Conservation (phyloP, 108 stramenopile species). For the Nannochloropsis salina region DNA sequence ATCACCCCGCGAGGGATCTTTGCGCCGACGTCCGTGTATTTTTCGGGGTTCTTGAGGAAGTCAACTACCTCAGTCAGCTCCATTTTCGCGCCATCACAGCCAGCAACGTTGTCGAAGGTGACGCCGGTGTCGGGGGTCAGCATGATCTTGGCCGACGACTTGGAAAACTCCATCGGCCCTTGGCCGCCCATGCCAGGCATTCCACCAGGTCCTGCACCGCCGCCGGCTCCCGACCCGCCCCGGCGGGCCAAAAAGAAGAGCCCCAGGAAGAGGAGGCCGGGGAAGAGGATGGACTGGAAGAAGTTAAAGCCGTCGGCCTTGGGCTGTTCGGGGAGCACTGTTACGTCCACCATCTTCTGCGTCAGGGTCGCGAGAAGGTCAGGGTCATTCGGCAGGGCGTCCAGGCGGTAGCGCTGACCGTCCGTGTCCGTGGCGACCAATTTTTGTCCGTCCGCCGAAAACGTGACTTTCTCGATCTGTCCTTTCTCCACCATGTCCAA, state of each 20-base stretch:
- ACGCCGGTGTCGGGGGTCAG: slow-evolving; percentile 52
- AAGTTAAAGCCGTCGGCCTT: slow-evolving; percentile 35
- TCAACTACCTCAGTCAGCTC: slow-evolving; percentile 96
- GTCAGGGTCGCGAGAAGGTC: slow-evolving; percentile 79
- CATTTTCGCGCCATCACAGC: slow-evolving; percentile 87
- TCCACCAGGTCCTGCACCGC: slow-evolving; percentile 54
- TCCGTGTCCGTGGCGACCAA: slow-evolving; percentile 75
- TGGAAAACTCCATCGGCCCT: slow-evolving; percentile 59
- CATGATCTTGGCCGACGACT: slow-evolving; percentile 69
- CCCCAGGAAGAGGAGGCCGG: slow-evolving; percentile 51
- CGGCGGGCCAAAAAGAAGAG: slow-evolving; percentile 85
- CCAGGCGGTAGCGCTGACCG: slow-evolving; percentile 75
- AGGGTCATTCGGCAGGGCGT: slow-evolving; percentile 85
- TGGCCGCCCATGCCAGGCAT: slow-evolving; percentile 61
- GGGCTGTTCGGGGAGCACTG: slow-evolving; percentile 42
- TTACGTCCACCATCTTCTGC: slow-evolving; percentile 73
- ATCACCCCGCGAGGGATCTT: slow-evolving; percentile 56
- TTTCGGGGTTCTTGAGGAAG: slow-evolving; percentile 85
- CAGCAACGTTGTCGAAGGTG: slow-evolving; percentile 91
- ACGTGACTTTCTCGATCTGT: slow-evolving; percentile 49
- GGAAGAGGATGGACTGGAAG: slow-evolving; percentile 45
- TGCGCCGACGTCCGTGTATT: slow-evolving; percentile 57
- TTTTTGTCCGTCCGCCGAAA: slow-evolving; percentile 75
- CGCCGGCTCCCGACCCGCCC: slow-evolving; percentile 53
- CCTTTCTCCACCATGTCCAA: slow-evolving; percentile 42